These are phyloP conservation scores for Neofusicoccum parvum DNA, from an alignment of 2,329 filamentous ascomycete species.

Conservation along the genomic window DNA sequence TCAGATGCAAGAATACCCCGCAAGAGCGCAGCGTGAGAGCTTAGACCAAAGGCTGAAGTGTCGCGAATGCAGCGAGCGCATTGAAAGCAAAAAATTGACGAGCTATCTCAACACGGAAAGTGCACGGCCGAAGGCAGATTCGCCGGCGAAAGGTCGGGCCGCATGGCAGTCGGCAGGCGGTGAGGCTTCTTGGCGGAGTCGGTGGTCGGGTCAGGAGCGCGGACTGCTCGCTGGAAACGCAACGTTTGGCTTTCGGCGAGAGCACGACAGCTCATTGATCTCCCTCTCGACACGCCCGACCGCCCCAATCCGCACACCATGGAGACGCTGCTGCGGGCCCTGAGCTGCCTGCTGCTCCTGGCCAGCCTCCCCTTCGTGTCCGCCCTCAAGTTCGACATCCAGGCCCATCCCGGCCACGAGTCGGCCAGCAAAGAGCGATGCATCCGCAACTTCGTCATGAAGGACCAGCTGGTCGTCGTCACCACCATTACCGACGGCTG, in stretches of 20 bases:
- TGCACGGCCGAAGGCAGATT: too few species aligned
- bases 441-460: conserved; percentile 92
- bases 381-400: conserved; percentile 92
- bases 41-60: too few species aligned
- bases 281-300: background rate
- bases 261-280: background rate
- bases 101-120: too few species aligned
- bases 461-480: conserved; percentile 92
- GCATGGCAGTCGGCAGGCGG: too few species aligned
- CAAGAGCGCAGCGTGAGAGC: too few species aligned
- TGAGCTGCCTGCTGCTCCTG: conserved; percentile 42
- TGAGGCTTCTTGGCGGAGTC: too few species aligned
- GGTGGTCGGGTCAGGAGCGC: background rate
- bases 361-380: conserved; percentile 46
- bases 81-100: too few species aligned
- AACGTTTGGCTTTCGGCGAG: conserved; percentile 11
- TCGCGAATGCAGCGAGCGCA: too few species aligned
- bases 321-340: conserved; percentile 37
- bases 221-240: background rate
- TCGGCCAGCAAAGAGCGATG: conserved; percentile 74
- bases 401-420: conserved; percentile 66
- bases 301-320: conserved; percentile 28
- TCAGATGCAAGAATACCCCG: too few species aligned
- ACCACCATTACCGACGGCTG: conserved; percentile 84
- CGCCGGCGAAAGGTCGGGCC: background rate